Base-by-base conservation (phyloP, 306 rosid species). In the Hylodesmum podocarpum region DNA sequence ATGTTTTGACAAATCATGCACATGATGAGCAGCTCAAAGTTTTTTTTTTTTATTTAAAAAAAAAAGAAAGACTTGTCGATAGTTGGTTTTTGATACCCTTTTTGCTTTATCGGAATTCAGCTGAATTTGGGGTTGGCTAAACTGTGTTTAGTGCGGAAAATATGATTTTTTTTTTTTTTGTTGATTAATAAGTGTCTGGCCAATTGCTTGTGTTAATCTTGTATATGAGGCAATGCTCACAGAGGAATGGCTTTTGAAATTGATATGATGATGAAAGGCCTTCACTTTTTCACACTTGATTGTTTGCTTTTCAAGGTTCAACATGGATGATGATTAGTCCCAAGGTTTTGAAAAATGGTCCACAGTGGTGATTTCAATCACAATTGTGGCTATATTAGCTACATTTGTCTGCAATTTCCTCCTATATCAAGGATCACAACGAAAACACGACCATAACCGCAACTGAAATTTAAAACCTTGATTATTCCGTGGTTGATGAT, bases 71-170 rank as follows among this genome's bases (percentile, higher is more conserved):
- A 70, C 6, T 22, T 43, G 75, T 4, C 3, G 11, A 1, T 37
- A 5, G n/a, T 36, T 47, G 50, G 18, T 28, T 46, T 46, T 70
- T 13, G 55, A 27, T 43, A 36, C 70, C 72, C 58, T 47, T 70
- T 70, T 33, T 70, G n/a, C 18, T 55, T 57, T 61, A 21, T 77
- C 14, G 29, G 22, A 55, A 58, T 57, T 69, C 14, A 59, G 33
- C 47, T 70, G 44, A 78, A 78, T 47, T 16, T 78, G 66, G 3
- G 57, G 37, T 75, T 75, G 65, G 21, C 33, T 43, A 3, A 53
- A n/a, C 40, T 27, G 13, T 66, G 36, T 46, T 66, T 66, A n/a
- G 13, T 16, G 27, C n/a, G n/a, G n/a, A n/a, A 72, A 46, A 66
- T 11, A 8, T 25, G 55, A 24, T 73, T 59, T 78, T 9, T 49